These are phyloP conservation scores for Ophiosphaerella korrae DNA, from an alignment of 2,329 filamentous ascomycete species.

Conservation along the genomic window DNA sequence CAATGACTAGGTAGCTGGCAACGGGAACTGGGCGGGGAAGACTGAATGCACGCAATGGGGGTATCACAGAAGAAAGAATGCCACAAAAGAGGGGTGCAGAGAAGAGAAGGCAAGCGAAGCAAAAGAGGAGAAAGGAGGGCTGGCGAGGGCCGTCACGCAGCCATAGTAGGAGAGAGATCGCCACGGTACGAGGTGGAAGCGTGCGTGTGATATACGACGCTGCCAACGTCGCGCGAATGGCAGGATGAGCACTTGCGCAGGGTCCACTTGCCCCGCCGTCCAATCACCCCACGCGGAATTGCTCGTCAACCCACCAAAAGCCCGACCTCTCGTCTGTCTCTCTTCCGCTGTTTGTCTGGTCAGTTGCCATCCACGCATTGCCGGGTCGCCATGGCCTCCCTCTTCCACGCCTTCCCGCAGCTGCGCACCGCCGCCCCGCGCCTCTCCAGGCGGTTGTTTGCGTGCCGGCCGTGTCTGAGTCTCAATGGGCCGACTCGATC, in stretches of 20 bases:
- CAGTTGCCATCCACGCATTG: no score
- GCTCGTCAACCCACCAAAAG: slow-evolving; percentile 1
- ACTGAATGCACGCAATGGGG: neutral
- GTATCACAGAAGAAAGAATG: slow-evolving; percentile 1
- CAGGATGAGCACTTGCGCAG: no score
- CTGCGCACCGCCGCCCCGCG: slow-evolving; percentile 46
- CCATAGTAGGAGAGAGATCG: no score
- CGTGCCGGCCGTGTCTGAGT: slow-evolving; percentile 32
- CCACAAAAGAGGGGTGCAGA: neutral
- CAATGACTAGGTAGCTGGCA: neutral
- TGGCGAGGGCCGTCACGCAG: no score
- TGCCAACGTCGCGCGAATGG: no score
- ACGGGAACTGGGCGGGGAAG: neutral
- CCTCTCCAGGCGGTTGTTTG: slow-evolving; percentile 44
- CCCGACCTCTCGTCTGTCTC: no score
- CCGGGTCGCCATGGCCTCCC: slow-evolving; percentile 35
- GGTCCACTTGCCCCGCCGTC: neutral
- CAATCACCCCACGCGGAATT: neutral
- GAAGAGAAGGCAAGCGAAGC: no score
- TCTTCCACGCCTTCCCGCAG: slow-evolving; percentile 46
- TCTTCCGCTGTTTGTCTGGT: no score
- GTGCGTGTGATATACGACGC: no score
- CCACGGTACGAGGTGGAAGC: no score
- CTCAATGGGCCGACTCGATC: slow-evolving; percentile 33
- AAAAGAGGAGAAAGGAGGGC: no score